Evolutionary conservation across 495 filamentous ascomycete species (phyloP).

Genomic region (Neurospora terricola): DNA sequence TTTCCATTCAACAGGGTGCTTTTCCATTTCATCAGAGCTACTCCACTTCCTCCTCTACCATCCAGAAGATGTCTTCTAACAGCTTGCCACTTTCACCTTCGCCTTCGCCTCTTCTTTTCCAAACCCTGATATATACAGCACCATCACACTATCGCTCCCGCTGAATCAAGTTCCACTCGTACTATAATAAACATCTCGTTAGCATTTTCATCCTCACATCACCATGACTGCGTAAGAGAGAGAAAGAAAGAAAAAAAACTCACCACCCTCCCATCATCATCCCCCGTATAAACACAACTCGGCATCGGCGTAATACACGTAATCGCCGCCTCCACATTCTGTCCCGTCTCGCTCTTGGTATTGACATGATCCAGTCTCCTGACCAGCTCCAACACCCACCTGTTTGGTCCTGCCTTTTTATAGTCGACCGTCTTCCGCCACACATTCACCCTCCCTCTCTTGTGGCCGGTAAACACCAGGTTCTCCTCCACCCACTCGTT

Average conservation of each 20-base stretch:
- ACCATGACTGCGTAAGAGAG: too few relatives aligned
- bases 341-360: slow-evolving; percentile 56
- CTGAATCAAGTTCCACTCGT: slow-evolving; percentile 84
- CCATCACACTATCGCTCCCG: slow-evolving; percentile 36
- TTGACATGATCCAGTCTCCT: slow-evolving; percentile 80
- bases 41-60: not conserved
- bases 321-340: slow-evolving; percentile 70
- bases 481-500: slow-evolving; percentile 90
- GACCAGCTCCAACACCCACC: slow-evolving; percentile 46
- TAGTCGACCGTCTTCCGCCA: slow-evolving; percentile 41
- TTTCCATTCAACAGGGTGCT: not conserved
- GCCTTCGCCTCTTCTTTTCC: not conserved
- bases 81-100: not conserved
- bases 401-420: slow-evolving; percentile 15
- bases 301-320: slow-evolving; percentile 80
- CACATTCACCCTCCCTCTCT: slow-evolving; percentile 71
- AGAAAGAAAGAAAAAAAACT: slow-evolving; percentile 17
- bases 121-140: not conserved
- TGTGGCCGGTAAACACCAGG: slow-evolving; percentile 81
- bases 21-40: not conserved
- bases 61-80: not conserved
- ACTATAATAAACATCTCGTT: slow-evolving; percentile 38
- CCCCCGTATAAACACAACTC: slow-evolving; percentile 81
- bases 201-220: slow-evolving; percentile 7
- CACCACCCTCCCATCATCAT: slow-evolving; percentile 76